Evolutionary conservation across 2,329 filamentous ascomycete genomes (phyloP).

Genomic region (Clarireedia paspali): DNA sequence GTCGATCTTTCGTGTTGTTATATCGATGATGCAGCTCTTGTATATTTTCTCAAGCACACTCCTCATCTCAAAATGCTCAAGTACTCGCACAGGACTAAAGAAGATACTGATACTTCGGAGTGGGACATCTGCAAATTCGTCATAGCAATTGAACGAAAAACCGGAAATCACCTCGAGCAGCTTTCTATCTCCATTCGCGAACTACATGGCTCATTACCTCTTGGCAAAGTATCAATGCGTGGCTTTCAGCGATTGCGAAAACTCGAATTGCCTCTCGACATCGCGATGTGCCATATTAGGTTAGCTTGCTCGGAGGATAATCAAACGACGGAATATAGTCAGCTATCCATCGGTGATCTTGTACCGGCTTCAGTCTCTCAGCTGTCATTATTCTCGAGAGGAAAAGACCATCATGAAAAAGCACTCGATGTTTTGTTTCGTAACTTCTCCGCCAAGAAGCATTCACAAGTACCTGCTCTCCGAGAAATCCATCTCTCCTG

Average conservation of each 20-base stretch:
- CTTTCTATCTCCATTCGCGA: slow-evolving; percentile 10
- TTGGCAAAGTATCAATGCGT: neutral
- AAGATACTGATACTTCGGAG: neutral
- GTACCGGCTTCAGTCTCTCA: neutral
- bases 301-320: neutral
- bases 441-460: neutral
- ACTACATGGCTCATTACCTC: slow-evolving; percentile 1
- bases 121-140: slow-evolving; percentile 15
- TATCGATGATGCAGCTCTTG: neutral
- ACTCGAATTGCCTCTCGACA: neutral
- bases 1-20: neutral
- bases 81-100: neutral
- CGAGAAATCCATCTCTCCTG: neutral
- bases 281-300: neutral
- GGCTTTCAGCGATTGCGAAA: neutral
- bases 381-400: neutral
- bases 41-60: neutral
- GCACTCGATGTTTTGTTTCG: neutral
- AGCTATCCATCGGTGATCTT: neutral
- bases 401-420: neutral
- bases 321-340: neutral
- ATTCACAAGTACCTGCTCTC: neutral
- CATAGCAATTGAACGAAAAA: slow-evolving; percentile 7
- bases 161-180: slow-evolving; percentile 8
- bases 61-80: neutral